Conservation (phyloP, 2,329 filamentous ascomycete species). For the Penicillium concentricum region DNA sequence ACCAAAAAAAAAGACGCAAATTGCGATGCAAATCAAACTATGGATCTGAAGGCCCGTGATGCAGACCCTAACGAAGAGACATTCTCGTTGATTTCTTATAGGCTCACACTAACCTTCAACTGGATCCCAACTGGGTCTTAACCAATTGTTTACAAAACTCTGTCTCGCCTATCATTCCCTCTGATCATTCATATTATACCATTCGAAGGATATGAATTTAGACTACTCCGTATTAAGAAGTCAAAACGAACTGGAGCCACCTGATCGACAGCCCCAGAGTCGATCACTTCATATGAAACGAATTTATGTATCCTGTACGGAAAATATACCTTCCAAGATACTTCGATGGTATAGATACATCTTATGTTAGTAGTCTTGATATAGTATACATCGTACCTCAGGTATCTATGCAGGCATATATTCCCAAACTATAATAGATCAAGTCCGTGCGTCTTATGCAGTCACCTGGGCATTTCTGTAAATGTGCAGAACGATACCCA, state of each 20-base stretch:
- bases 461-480: not conserved
- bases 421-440: not conserved
- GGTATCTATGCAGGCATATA: not conserved
- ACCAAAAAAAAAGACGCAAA: slow-evolving; percentile 3
- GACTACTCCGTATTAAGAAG: slow-evolving; percentile 1
- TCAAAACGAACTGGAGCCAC: slow-evolving; percentile 7
- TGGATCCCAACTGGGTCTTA: not conserved
- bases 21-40: not conserved
- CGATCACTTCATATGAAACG: slow-evolving; percentile 14
- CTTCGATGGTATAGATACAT: not conserved
- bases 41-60: not conserved
- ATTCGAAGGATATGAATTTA: not conserved
- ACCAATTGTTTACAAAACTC: not conserved
- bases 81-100: not conserved
- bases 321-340: not conserved
- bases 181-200: not conserved
- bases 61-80: not conserved
- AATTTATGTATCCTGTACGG: not conserved
- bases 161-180: slow-evolving; percentile 3
- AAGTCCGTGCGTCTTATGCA: not conserved
- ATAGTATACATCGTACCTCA: not conserved
- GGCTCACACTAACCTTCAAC: not conserved
- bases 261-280: slow-evolving; percentile 22
- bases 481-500: not conserved
- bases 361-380: not conserved